phyloP scores from a whole-genome alignment of 441 rosid species.

The Gossypium gossypioides region DNA sequence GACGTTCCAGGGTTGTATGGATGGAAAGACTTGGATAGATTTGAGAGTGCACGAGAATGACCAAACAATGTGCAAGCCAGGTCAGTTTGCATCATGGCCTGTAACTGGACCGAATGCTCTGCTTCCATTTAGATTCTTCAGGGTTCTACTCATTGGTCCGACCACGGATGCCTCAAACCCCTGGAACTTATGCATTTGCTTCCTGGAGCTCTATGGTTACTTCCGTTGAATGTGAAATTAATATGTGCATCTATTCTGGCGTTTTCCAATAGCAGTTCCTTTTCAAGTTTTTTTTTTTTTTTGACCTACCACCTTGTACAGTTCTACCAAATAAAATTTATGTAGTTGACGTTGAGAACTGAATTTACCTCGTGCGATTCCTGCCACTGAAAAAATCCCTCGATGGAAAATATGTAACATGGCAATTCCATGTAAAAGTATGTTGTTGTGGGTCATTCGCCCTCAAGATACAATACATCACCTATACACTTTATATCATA shows the following conservation, averaged over 20 bases:
- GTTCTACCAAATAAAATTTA: background rate
- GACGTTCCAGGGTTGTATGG: slow-evolving; percentile 59
- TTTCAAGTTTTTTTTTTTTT: background rate
- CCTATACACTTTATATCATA: background rate
- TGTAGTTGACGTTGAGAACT: background rate
- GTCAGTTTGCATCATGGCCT: slow-evolving; percentile 87
- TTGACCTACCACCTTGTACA: background rate
- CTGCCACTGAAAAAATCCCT: background rate
- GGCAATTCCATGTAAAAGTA: background rate
- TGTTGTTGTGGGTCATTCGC: background rate
- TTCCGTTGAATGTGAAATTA: slow-evolving; percentile 29
- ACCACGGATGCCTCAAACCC: slow-evolving; percentile 61
- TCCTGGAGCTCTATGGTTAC: slow-evolving; percentile 84
- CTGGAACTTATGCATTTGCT: slow-evolving; percentile 83
- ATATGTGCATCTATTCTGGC: background rate
- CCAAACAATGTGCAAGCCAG: slow-evolving; percentile 68
- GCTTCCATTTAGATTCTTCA: slow-evolving; percentile 74
- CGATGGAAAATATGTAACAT: background rate
- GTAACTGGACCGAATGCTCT: slow-evolving; percentile 57
- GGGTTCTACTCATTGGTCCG: slow-evolving; percentile 59
- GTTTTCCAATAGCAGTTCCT: background rate
- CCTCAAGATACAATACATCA: background rate
- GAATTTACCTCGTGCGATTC: background rate
- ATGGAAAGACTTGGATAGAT: slow-evolving; percentile 66
- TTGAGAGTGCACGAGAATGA: slow-evolving; percentile 64